Percentiles rank a stretch among this genome's conserved stretches.
Evolutionary conservation across 1,139 yeast genomes (phyloP).

Genomic region (Trichomonascaceae sp.): DNA sequence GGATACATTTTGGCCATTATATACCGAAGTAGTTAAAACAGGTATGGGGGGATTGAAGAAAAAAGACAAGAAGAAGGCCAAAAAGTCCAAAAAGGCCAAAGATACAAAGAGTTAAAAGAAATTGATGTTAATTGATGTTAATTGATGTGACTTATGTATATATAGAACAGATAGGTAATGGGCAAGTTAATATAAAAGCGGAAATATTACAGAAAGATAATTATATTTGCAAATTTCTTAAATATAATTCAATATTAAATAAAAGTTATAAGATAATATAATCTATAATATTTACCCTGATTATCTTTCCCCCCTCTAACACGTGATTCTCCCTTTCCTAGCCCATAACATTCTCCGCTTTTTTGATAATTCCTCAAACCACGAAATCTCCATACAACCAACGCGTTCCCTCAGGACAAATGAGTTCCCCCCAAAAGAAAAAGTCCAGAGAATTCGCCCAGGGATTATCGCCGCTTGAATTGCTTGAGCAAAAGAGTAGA

Average conservation of each 20-base stretch:
- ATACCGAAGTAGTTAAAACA: conserved; percentile 55
- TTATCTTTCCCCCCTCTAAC: not conserved
- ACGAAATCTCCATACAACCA: not conserved
- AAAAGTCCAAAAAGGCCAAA: conserved; percentile 11
- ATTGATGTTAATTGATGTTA: not conserved
- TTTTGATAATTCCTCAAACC: not conserved
- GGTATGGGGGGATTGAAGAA: conserved; percentile 57
- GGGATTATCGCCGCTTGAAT: conserved; percentile 27
- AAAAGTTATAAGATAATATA: no score
- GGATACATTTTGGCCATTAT: conserved; percentile 64
- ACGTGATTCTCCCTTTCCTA: not conserved
- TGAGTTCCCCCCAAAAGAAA: not conserved
- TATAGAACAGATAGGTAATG: not conserved
- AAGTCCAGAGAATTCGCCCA: conserved; percentile 13
- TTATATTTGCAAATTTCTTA: no score
- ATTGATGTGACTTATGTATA: not conserved
- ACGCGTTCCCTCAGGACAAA: not conserved
- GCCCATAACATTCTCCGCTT: not conserved
- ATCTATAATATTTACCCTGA: no score
- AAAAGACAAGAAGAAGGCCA: conserved; percentile 44
- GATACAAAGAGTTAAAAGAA: not conserved
- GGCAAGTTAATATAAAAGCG: no score
- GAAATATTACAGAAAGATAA: no score
- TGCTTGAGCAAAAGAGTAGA: conserved; percentile 27
- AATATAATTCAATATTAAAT: no score